Base-by-base conservation (phyloP, 306 rosid genomes). In the Dicorynia guianensis region DNA sequence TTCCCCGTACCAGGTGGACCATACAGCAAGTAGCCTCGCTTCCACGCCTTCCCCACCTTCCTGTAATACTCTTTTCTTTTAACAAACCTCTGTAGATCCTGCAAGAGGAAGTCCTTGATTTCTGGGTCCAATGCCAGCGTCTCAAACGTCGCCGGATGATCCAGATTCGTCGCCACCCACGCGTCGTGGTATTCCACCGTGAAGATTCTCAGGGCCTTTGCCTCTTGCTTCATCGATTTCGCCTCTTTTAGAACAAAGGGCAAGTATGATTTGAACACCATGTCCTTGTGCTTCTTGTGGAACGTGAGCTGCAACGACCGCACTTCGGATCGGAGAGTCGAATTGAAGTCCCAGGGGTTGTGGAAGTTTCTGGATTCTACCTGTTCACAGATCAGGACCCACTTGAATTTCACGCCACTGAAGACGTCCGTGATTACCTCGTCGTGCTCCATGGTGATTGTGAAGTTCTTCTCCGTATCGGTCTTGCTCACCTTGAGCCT, bases 1-100 rank as follows among this genome's bases (percentile, higher is more conserved):
- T 93, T 93, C 13, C 98, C 96, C 0, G 98, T 93, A 0, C 98
- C 98, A 0, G 98, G 98, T 0, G 98, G 97, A 0, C 98, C 98
- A 36, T 90, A 86, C 54, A 93, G 38, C 67, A 93, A 63, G 43
- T 93, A 93, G 2, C 96, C 97, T 63, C 98, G 81, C 77, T 93
- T 93, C 97, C 97, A 90, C 0, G 93, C 95, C 78, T 89, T 90
- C 10, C 98, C 98, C 4, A 90, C 89, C 25, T 81, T 79, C 55
- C 83, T 81, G 49, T 88, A 93, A 72, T 79, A 86, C 0, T 84
- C 96, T 30, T 78, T 90, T 85, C 96, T 90, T 85, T 3, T 43
- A 61, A 89, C 57, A 13, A 93, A 93, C 52, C 81, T 63, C 44
- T 81, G 34, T 3, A 93, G 83, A 47, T 93, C 98, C 7, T 36